Percentiles rank a stretch among this genome's conserved stretches.
Evolutionary conservation across 2,329 filamentous ascomycete species (phyloP).

Genomic region (Alternaria novae-zelandiae): DNA sequence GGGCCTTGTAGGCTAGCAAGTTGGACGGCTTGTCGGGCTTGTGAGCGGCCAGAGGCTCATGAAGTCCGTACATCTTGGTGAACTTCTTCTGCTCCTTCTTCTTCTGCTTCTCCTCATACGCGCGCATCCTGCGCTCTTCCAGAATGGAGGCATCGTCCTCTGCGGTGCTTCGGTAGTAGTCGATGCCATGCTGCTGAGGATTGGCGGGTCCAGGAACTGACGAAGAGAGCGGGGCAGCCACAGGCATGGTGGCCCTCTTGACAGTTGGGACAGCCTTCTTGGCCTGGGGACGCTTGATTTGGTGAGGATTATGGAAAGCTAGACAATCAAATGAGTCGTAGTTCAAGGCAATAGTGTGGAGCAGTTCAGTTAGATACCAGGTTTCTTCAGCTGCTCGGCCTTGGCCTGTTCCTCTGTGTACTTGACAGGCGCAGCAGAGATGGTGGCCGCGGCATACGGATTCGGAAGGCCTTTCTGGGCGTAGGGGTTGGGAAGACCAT

Average conservation of each 20-base stretch:
- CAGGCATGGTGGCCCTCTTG: slow-evolving; percentile 37
- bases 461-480: slow-evolving; percentile 34
- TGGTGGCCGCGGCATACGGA: slow-evolving; percentile 35
- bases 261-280: slow-evolving; percentile 28
- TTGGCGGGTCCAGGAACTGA: slow-evolving; percentile 21
- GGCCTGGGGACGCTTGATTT: slow-evolving; percentile 42
- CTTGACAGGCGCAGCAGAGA: slow-evolving; percentile 37
- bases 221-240: slow-evolving; percentile 18
- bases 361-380: slow-evolving; percentile 40
- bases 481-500: slow-evolving; percentile 39
- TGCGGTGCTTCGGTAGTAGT: slow-evolving; percentile 75
- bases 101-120: slow-evolving; percentile 71
- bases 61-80: slow-evolving; percentile 63
- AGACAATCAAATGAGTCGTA: slow-evolving; percentile 35
- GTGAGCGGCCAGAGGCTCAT: slow-evolving; percentile 52
- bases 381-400: slow-evolving; percentile 40
- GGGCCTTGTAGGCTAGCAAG: slow-evolving; percentile 34
- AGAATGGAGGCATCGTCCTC: slow-evolving; percentile 76
- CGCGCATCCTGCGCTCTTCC: slow-evolving; percentile 71
- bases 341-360: slow-evolving; percentile 26
- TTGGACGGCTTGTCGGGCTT: slow-evolving; percentile 35
- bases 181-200: slow-evolving; percentile 31
- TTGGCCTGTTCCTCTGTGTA: slow-evolving; percentile 40
- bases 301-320: slow-evolving; percentile 44
- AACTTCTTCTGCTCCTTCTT: slow-evolving; percentile 70